These are phyloP conservation scores for Lentinus brumalis DNA, from an alignment of 768 basidiomycete genomes.

Conservation along the genomic window DNA sequence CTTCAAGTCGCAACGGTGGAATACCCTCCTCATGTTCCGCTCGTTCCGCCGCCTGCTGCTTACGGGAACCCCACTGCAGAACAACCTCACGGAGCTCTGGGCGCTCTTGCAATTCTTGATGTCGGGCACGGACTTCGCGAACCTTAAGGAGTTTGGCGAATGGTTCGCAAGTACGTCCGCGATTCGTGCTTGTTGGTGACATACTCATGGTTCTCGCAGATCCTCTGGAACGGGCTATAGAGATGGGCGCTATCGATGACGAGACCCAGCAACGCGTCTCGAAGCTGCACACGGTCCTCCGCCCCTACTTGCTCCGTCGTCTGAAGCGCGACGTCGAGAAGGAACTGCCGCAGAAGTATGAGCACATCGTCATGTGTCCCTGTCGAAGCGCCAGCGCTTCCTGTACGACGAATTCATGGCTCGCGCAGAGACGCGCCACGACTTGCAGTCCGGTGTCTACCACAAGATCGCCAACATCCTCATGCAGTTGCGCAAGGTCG, in stretches of 20 bases:
- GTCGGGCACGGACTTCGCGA: conserved; percentile 86
- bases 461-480: conserved; percentile 92
- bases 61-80: conserved; percentile 96
- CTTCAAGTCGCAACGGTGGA: conserved; percentile 93
- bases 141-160: conserved; percentile 89
- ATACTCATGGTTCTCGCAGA: conserved; percentile 46
- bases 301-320: conserved; percentile 94
- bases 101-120: conserved; percentile 93
- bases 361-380: conserved; percentile 84
- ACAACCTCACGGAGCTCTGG: conserved; percentile 96
- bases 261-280: conserved; percentile 83
- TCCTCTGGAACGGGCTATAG: conserved; percentile 92
- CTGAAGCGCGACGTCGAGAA: conserved; percentile 98
- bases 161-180: conserved; percentile 89
- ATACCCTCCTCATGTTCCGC: conserved; percentile 84
- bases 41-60: conserved; percentile 85
- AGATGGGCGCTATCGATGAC: conserved; percentile 79
- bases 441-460: conserved; percentile 82
- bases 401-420: conserved; percentile 97
- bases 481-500: conserved; percentile 98
- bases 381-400: conserved; percentile 93
- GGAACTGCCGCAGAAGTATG: conserved; percentile 90
- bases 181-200: neutral
- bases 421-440: conserved; percentile 78
- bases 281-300: conserved; percentile 92